Percentiles rank a stretch among this genome's conserved stretches.
Evolutionary conservation across 192 early-diverging fungal genomes (phyloP).

Genomic region (Funneliformis mosseae): DNA sequence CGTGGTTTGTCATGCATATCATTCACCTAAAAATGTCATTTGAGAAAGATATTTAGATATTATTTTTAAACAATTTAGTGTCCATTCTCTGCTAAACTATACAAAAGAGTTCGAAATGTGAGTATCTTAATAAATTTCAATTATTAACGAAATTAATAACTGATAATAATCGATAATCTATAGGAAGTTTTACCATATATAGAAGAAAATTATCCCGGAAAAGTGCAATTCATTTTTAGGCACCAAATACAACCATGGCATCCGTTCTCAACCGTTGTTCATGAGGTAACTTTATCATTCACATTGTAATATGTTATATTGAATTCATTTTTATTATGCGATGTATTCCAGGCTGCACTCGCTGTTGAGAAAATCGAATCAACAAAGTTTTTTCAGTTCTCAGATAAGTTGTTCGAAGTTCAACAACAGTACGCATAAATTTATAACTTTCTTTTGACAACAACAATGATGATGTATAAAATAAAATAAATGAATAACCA

Average conservation of each 20-base stretch:
- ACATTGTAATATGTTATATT: background rate
- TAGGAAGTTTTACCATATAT: constrained; percentile 61
- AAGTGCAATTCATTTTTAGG: constrained; percentile 69
- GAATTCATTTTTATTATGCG: background rate
- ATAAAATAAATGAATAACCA: background rate
- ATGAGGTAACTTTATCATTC: constrained; percentile 54
- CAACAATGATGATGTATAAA: background rate
- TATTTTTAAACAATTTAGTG: constrained; percentile 49
- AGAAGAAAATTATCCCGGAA: constrained; percentile 39
- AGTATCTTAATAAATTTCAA: background rate
- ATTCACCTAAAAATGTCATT: background rate
- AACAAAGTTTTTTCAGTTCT: constrained; percentile 54
- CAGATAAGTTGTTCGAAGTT: constrained; percentile 57
- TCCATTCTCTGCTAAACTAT: constrained; percentile 69
- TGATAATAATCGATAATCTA: background rate
- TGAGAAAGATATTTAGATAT: background rate
- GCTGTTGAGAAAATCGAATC: constrained; percentile 67
- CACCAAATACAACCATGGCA: constrained; percentile 91
- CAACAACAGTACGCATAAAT: constrained; percentile 53
- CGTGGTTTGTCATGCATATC: constrained; percentile 40
- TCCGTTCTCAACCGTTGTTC: constrained; percentile 68
- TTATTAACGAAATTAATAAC: background rate
- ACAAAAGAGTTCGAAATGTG: constrained; percentile 48
- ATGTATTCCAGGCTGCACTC: constrained; percentile 53
- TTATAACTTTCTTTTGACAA: background rate